Conservation (phyloP, 768 basidiomycete genomes). For the Suillus variegatus region DNA sequence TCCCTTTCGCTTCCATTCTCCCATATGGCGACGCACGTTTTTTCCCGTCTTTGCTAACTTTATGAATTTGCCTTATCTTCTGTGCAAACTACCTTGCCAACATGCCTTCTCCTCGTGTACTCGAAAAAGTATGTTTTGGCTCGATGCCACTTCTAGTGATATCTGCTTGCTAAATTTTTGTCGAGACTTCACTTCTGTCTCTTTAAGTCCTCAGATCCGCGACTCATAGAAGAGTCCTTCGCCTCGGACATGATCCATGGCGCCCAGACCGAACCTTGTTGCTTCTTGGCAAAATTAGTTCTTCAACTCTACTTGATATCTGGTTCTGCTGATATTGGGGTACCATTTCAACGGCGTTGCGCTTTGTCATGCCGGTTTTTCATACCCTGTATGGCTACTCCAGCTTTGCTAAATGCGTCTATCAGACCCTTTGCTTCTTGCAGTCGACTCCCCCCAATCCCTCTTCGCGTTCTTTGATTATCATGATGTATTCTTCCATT, state of each 20-base stretch:
- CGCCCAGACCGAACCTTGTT: slow-evolving; percentile 7
- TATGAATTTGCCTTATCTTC: slow-evolving; percentile 1
- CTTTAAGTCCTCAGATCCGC: slow-evolving; percentile 6
- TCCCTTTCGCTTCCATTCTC: slow-evolving; percentile 7
- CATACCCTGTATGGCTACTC: slow-evolving; percentile 6
- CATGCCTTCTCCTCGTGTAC: slow-evolving; percentile 3
- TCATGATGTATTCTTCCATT: slow-evolving; percentile 1
- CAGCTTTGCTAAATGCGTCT: slow-evolving; percentile 10
- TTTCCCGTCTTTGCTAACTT: slow-evolving; percentile 1
- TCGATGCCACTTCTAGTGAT: neutral
- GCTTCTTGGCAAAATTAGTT: slow-evolving; percentile 3
- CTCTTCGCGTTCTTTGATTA: slow-evolving; percentile 15
- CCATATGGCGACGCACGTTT: slow-evolving; percentile 3
- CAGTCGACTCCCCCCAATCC: slow-evolving; percentile 7
- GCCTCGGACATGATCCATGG: slow-evolving; percentile 9
- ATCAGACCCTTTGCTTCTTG: slow-evolving; percentile 20
- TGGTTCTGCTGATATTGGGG: neutral
- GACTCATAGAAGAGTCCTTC: slow-evolving; percentile 9
- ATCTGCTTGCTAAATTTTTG: neutral
- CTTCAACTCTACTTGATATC: neutral
- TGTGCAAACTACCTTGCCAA: neutral
- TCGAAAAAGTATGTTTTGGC: slow-evolving; percentile 2
- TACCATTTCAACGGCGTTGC: neutral
- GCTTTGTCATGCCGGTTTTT: slow-evolving; percentile 6
- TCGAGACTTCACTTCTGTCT: slow-evolving; percentile 7